Evolutionary conservation across 306 rosid genomes (phyloP).

Genomic region (Trichosanthes truncata): DNA sequence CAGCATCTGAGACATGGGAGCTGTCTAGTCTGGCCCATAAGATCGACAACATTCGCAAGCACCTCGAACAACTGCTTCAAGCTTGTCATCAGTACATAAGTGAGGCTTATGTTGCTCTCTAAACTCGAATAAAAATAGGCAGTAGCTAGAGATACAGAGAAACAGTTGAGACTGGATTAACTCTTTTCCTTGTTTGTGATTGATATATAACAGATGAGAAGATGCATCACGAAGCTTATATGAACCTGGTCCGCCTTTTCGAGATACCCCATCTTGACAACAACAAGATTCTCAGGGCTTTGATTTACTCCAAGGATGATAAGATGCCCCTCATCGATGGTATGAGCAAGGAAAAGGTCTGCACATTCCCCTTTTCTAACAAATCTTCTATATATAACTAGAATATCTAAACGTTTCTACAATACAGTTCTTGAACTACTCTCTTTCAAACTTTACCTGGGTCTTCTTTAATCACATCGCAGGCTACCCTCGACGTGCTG

Average conservation of each 20-base stretch:
- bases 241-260: conserved; percentile 25
- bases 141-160: not conserved
- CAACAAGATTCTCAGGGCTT: conserved; percentile 42
- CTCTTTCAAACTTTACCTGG: not conserved
- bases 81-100: conserved; percentile 28
- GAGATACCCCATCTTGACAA: conserved; percentile 35
- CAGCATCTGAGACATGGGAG: conserved; percentile 63
- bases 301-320: conserved; percentile 41
- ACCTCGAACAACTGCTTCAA: conserved; percentile 35
- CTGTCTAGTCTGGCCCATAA: conserved; percentile 54
- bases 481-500: conserved; percentile 47
- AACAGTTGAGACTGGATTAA: not conserved
- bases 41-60: conserved; percentile 36
- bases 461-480: not conserved
- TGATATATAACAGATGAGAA: conserved; percentile 30
- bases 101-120: not conserved
- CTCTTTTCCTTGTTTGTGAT: not conserved
- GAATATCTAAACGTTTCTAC: not conserved
- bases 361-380: conserved; percentile 10
- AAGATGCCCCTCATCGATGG: conserved; percentile 44
- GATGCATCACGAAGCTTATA: conserved; percentile 35
- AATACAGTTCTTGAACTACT: not conserved
- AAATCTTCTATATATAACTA: not conserved
- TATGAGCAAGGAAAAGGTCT: conserved; percentile 36
- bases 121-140: not conserved